A percentile compares a stretch with the other conserved stretches of the same genome.
These are phyloP conservation scores for Mycena citricolor DNA, from an alignment of 1,284 basidiomycete species.

Conservation along the genomic window DNA sequence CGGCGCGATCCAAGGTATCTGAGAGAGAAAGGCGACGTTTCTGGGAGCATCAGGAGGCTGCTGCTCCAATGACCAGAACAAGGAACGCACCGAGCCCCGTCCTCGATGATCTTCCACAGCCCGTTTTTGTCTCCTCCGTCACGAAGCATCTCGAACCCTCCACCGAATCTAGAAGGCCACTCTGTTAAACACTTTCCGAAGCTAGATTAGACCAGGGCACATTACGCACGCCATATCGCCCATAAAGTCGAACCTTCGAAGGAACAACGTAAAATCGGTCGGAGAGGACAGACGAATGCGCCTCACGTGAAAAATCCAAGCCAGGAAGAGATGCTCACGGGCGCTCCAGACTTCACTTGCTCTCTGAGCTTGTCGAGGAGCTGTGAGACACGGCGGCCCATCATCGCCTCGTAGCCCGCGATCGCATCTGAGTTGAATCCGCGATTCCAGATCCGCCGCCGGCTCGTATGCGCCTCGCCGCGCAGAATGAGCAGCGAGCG, in stretches of 20 bases:
- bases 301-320: slow-evolving; percentile 53
- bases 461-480: slow-evolving; percentile 42
- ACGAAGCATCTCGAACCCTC: slow-evolving; percentile 39
- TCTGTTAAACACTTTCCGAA: slow-evolving; percentile 8
- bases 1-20: slow-evolving; percentile 23
- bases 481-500: slow-evolving; percentile 24
- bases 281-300: not conserved
- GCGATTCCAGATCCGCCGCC: slow-evolving; percentile 53
- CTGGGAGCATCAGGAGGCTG: slow-evolving; percentile 23
- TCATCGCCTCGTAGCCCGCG: slow-evolving; percentile 47
- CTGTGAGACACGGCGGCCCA: slow-evolving; percentile 39
- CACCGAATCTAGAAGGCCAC: slow-evolving; percentile 36
- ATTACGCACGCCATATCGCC: slow-evolving; percentile 12
- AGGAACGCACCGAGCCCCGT: slow-evolving; percentile 36
- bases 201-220: not conserved
- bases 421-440: slow-evolving; percentile 46
- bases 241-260: slow-evolving; percentile 3
- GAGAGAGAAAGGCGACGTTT: slow-evolving; percentile 35
- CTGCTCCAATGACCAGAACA: not conserved
- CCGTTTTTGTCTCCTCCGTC: slow-evolving; percentile 38
- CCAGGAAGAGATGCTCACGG: slow-evolving; percentile 44
- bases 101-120: slow-evolving; percentile 37
- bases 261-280: not conserved
- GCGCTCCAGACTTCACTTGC: slow-evolving; percentile 31
- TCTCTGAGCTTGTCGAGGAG: slow-evolving; percentile 38